Conservation (phyloP, 805 yeast species). For the Wickerhamomyces canadensis region DNA sequence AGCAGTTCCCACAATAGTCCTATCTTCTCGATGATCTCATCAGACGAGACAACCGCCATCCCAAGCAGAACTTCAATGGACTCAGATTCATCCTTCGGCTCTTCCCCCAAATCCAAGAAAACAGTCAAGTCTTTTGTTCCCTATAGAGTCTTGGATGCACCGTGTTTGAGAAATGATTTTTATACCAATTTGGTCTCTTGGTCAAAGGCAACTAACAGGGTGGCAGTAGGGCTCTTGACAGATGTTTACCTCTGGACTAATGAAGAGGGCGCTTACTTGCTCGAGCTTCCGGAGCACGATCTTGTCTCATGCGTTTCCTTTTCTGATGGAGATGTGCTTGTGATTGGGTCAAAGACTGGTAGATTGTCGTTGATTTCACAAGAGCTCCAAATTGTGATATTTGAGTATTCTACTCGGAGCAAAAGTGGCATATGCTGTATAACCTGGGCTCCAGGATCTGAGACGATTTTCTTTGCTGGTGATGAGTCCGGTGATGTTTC, state of each 20-base stretch:
- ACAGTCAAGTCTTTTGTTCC: constrained; percentile 35
- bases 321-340: constrained; percentile 40
- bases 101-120: constrained; percentile 15
- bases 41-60: neutral
- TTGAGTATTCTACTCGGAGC: constrained; percentile 23
- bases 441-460: constrained; percentile 47
- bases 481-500: constrained; percentile 58
- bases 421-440: constrained; percentile 49
- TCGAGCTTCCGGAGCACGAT: constrained; percentile 35
- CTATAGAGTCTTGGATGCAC: constrained; percentile 57
- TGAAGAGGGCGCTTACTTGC: constrained; percentile 37
- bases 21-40: constrained; percentile 1
- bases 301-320: constrained; percentile 54
- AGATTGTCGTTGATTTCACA: constrained; percentile 41
- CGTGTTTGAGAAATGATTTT: constrained; percentile 68
- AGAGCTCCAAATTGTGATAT: constrained; percentile 5
- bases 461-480: constrained; percentile 47
- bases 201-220: constrained; percentile 44
- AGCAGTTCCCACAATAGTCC: constrained; percentile 3
- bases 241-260: constrained; percentile 62
- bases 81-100: constrained; percentile 7
- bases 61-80: constrained; percentile 7
- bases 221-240: constrained; percentile 64
- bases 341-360: constrained; percentile 58
- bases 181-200: constrained; percentile 73